Percentiles rank a stretch among this genome's conserved stretches.
These are phyloP conservation scores for Pisolithus thermaeus DNA, from an alignment of 1,284 basidiomycete species.

Conservation along the genomic window DNA sequence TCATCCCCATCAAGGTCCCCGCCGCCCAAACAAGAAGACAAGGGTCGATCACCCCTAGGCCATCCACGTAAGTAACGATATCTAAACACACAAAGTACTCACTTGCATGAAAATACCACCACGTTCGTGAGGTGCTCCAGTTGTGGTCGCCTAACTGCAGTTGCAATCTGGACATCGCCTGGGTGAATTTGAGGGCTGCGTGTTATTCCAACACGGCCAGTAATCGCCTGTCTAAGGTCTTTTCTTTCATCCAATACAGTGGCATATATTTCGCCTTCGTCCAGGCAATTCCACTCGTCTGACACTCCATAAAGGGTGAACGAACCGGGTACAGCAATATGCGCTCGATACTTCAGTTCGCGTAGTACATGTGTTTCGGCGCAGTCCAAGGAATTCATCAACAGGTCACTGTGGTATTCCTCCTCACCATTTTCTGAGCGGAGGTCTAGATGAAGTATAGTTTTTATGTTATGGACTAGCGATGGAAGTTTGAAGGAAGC, in stretches of 20 bases:
- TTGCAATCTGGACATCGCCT: slow-evolving; percentile 42
- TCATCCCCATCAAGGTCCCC: slow-evolving; percentile 45
- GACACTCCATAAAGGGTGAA: slow-evolving; percentile 46
- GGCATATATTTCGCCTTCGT: slow-evolving; percentile 39
- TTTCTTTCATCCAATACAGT: slow-evolving; percentile 31
- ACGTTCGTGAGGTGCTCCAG: slow-evolving; percentile 33
- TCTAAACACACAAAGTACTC: not conserved
- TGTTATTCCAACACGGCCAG: slow-evolving; percentile 38
- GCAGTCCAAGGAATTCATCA: slow-evolving; percentile 26
- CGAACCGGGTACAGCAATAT: slow-evolving; percentile 41
- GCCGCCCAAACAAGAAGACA: slow-evolving; percentile 41
- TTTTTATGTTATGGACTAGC: slow-evolving; percentile 31
- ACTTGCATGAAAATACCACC: slow-evolving; percentile 36
- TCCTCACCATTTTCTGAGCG: slow-evolving; percentile 6
- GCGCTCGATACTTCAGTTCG: slow-evolving; percentile 45
- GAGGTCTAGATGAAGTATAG: slow-evolving; percentile 24
- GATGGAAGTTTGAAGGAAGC: slow-evolving; percentile 36
- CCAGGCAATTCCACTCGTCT: slow-evolving; percentile 39
- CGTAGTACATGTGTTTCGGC: slow-evolving; percentile 39
- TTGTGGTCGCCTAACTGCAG: slow-evolving; percentile 36
- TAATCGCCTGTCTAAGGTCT: slow-evolving; percentile 23
- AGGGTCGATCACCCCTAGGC: slow-evolving; percentile 33
- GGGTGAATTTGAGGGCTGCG: slow-evolving; percentile 48
- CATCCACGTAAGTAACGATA: slow-evolving; percentile 6
- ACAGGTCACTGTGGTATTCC: slow-evolving; percentile 29